Evolutionary conservation across 768 basidiomycete species (phyloP), one percentile per base, ranked within the genome.

Genomic region (Leccinellum luteum): DNA sequence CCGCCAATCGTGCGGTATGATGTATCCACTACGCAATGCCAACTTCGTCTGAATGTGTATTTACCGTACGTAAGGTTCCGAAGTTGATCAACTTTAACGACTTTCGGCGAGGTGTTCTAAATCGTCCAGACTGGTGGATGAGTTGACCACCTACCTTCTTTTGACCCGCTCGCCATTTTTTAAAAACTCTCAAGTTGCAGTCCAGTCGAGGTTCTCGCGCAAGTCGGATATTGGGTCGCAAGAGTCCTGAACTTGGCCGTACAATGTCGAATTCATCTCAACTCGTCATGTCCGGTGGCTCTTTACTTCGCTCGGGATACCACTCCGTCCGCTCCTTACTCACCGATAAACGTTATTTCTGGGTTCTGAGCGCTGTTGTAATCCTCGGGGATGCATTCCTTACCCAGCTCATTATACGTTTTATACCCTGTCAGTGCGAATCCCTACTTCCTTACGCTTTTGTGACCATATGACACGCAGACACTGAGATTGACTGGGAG

Each of bases 401-500:
- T 49, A 92, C 91, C 9, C 79, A 85, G 52, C 79, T 94, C 70
- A 87, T 97, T 64, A 86, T 96, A 62, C 82, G 76, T 45, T 86
- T 86, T 68, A 78, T 97, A 55, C 82, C 91, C 63, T 98, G 96
- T 97, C 64, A 78, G 89, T 73, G 28, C 7, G 43, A 35, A 19
- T 57, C 30, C 27, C 51, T 53, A 44, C 52, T 32, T 59, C 58
- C 48, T n/a, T 28, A 48, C 45, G 35, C 48, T 32, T 32, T 51
- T 59, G 44, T 65, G 55, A 68, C 68, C 60, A 50, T 60, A 45
- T 41, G 43, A 44, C 60, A 32, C 53, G 51, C 76, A 98, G 96
- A 95, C 75, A 98, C 97, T 12, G 95, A 99, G 74, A 99, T 99
- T 65, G 97, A 99, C 75, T 98, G 92, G 86, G 82, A 87, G 66